A percentile compares a stretch with the other conserved stretches of the same genome.
Evolutionary conservation across 2,329 filamentous ascomycete species (phyloP).

Genomic region (Dothiorella sarmentorum): DNA sequence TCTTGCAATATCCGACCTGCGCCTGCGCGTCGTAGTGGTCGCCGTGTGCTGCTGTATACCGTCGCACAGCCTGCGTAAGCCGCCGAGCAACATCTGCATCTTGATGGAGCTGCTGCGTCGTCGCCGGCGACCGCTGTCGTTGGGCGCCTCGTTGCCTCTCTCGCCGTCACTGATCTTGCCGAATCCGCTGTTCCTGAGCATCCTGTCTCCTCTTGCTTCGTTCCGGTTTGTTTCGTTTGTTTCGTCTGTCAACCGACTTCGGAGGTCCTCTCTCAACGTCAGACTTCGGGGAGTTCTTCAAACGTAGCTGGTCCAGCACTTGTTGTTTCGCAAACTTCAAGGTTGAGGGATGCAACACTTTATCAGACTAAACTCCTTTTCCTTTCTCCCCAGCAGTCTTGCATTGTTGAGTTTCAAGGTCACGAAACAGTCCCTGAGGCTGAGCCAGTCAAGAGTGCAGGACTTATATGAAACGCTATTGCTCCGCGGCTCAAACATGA

Average conservation of each 20-base stretch:
- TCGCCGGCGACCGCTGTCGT: background rate
- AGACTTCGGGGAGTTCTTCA: background rate
- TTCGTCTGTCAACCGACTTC: background rate
- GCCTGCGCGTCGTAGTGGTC: background rate
- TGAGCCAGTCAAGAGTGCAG: background rate
- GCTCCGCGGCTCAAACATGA: background rate
- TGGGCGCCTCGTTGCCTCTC: background rate
- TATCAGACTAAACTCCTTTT: background rate
- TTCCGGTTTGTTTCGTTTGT: background rate
- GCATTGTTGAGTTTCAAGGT: background rate
- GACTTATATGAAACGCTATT: background rate
- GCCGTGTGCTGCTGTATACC: background rate
- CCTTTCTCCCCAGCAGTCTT: background rate
- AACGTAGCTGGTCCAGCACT: background rate
- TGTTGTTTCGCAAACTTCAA: background rate
- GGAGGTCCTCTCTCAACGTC: background rate
- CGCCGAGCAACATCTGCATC: background rate
- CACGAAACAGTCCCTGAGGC: too few relatives aligned
- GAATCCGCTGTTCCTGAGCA: conserved; percentile 4
- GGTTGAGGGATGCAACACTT: background rate
- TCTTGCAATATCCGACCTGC: background rate
- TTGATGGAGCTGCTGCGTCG: background rate
- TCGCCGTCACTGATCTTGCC: background rate
- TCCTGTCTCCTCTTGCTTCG: background rate
- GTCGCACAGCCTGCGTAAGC: conserved; percentile 3